Base-by-base conservation (phyloP, 2,329 filamentous ascomycete species). In the Sclerotiophoma versabilis region DNA sequence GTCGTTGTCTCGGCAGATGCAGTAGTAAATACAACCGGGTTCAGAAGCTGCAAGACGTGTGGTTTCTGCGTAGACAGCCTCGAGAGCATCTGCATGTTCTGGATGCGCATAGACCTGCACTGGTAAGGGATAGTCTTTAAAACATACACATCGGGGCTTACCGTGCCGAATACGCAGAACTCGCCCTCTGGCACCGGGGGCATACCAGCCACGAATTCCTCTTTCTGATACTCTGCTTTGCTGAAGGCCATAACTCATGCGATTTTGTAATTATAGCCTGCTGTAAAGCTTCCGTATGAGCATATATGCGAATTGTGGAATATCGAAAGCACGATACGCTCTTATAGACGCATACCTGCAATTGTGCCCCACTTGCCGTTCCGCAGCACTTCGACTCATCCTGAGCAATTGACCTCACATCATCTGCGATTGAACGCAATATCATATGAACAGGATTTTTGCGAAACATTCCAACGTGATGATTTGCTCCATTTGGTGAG, bases 101-200 rank as follows among this genome's bases (percentile, higher is more conserved):
- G 43, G 37, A 12, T 43, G 19, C 12, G 50, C 50, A 17, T 54
- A 48, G 9, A 54, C 50, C 50, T 54, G 38, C 12, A 15, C 5
- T 26, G 15, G n/a, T 54, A 1, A 54, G 49, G 9, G 12, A 3
- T 3, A 19, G 2, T 17, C 0, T 7, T 20, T 17, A 7, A 19
- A 14, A 5, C n/a, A n/a, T n/a, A 7, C 11, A 20, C 15, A 4
- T 6, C 1, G 1, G 23, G 23, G 23, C 44, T 9, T 48, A 54
- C 50, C 27, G n/a, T 54, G 50, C 50, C 50, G 22, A 48, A 54
- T 2, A 54, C 50, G 37, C 50, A 54, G 20, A 54, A 54, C 20
- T 54, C 50, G 26, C 50, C 50, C 12, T 54, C 50, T 33, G 50
- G 50, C 30, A 43, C 38, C 15, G 30, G 44, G 2, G 44, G 50